Conservation (phyloP, 768 basidiomycete genomes). For the Clavaria fumosa region DNA sequence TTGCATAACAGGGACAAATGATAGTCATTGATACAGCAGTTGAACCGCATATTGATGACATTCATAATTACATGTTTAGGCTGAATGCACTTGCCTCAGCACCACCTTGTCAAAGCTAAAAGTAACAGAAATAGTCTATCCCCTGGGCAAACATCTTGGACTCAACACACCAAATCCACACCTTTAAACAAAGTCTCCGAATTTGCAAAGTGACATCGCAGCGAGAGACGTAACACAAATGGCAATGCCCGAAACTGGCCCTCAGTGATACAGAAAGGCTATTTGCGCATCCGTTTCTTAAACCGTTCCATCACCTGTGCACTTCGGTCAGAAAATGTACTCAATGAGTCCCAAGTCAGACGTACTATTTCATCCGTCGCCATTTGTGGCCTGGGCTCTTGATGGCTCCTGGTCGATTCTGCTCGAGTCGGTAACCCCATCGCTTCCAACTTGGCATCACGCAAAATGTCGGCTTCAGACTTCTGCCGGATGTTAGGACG, state of each 20-base stretch:
- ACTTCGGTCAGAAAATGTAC: neutral
- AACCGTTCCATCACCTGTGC: constrained; percentile 85
- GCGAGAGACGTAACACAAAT: neutral
- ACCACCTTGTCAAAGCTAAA: no score
- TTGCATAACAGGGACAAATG: no score
- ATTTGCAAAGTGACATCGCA: no score
- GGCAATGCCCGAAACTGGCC: no score
- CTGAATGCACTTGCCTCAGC: no score
- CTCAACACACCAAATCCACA: no score
- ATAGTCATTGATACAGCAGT: no score
- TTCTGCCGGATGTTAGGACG: constrained; percentile 70
- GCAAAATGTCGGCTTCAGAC: constrained; percentile 76
- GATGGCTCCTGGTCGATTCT: constrained; percentile 30
- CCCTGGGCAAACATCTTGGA: no score
- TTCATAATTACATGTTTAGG: no score
- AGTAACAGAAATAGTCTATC: no score
- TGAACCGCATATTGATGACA: no score
- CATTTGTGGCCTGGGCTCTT: constrained; percentile 55
- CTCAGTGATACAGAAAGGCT: constrained; percentile 11
- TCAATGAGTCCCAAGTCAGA: constrained; percentile 8
- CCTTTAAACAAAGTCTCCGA: no score
- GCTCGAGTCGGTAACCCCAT: constrained; percentile 58
- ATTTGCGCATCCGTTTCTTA: constrained; percentile 89
- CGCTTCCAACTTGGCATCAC: constrained; percentile 78
- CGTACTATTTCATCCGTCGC: constrained; percentile 85